Percentiles rank a stretch among this genome's conserved stretches.
phyloP scores from a whole-genome alignment of 192 early-diverging fungal species.

The Funneliformis mosseae region DNA sequence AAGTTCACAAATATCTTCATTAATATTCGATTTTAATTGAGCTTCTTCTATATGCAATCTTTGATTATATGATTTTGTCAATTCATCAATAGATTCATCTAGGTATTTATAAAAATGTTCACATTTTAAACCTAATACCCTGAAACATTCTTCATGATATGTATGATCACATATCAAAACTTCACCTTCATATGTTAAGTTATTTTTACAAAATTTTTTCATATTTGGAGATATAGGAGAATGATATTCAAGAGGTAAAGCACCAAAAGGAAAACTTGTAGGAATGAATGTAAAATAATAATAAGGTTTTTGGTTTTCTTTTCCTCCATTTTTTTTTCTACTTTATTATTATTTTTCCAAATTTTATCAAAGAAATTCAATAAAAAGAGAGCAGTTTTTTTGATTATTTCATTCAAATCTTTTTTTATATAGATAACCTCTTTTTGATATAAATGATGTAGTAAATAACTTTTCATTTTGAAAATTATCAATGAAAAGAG shows the following conservation, averaged over 20 bases:
- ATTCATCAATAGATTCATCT: neutral
- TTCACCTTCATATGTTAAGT: neutral
- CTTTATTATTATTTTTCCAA: neutral
- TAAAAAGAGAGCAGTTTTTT: neutral
- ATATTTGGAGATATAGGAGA: neutral
- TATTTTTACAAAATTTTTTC: neutral
- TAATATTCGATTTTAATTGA: no score
- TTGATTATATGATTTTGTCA: neutral
- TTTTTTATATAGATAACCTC: neutral
- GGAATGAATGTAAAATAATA: neutral
- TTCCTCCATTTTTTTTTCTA: neutral
- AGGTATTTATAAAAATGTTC: neutral
- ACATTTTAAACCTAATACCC: neutral
- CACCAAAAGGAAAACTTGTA: neutral
- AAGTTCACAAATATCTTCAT: no score
- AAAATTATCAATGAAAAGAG: neutral
- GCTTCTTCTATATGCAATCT: neutral
- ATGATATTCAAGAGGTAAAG: neutral
- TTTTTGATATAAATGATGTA: neutral
- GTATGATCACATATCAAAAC: conserved; percentile 3
- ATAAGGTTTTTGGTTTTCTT: neutral
- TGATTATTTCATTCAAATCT: neutral
- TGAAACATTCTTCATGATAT: conserved; percentile 4
- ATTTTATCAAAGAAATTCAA: conserved; percentile 5
- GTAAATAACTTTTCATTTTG: neutral